Base-by-base conservation (phyloP, 1,139 yeast genomes). In the Geotrichum armillariae region DNA sequence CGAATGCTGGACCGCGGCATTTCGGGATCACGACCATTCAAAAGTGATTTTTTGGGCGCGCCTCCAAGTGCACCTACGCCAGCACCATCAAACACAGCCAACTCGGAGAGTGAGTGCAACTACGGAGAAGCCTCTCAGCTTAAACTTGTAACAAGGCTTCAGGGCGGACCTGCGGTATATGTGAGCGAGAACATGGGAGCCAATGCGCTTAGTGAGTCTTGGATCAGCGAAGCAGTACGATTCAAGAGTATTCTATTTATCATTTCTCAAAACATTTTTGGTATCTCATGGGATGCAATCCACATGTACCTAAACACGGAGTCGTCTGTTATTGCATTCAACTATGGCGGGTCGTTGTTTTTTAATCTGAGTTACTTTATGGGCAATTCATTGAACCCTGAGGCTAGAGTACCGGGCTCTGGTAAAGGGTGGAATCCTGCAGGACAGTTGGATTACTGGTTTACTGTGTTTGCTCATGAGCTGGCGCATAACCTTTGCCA, bases 391-490 rank as follows among this genome's bases (percentile, higher is more conserved):
- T 31, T 49, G 43, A 43, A 52, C 2, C 23, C 57, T 25, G n/a
- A n/a, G n/a, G 46, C 50, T 23, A 43, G 57, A 20, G 18, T 35
- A 22, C 46, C 52, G 14, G 42, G 42, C 14, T 8, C 34, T 3
- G 7, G 16, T 18, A 16, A 14, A 16, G 58, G 58, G 2, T 53
- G 60, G 58, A 45, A 55, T 45, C 54, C 55, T 31, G 51, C 49
- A 7, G 55, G 57, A n/a, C 54, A 66, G 11, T 46, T 66, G 42
- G 66, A 67, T 49, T 71, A 60, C 55, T 71, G 75, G 73, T 71
- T 60, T 47, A 67, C 73, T 1, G 64, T 70, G 5, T 58, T 68
- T 51, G 74, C 75, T 1, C 75, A 71, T 47, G 75, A 71, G 52
- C 55, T 71, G 46, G 75, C 75, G 2, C 75, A 71, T 56, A 72